Evolutionary conservation across 176 grass and related monocot genomes (phyloP), one percentile per base, ranked within the genome.

Genomic region (Tuctoria greenei): DNA sequence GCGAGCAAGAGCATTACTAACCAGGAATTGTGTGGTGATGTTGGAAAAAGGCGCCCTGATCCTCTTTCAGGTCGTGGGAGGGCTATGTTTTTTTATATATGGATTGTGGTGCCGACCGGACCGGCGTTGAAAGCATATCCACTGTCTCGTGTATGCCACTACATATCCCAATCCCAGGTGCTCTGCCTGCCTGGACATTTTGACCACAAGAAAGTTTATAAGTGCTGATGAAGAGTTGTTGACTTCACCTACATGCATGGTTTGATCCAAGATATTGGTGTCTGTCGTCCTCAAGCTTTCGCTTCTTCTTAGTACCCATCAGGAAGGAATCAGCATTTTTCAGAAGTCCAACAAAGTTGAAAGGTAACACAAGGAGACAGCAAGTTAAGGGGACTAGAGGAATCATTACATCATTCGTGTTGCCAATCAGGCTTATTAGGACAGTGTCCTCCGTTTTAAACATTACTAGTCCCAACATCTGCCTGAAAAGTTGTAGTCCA

Each of bases 401-500:
- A 55, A 11, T 72, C 10, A 23, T 24, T 38, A 56, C 18, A n/a
- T 40, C 15, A 5, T 14, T 23, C 0, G 4, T 56, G 31, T 15
- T 21, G 21, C 2, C n/a, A 58, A 59, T 41, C 13, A 59, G 37
- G n/a, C 45, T 6, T 42, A 20, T 50, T 54, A 21, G 51, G 15
- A 59, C 13, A 38, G 37, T 20, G n/a, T n/a, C 34, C 50, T 13
- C 2, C 17, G 10, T 17, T 9, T 20, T 10, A 5, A 55, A 4
- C 5, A 49, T 10, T 3, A 47, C 0, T 35, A 4, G 2, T 18
- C 1, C n/a, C 28, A 37, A 14, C 49, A 54, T 13, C 6, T 26
- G 54, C 37, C 37, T 60, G 23, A 59, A 69, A 74, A 74, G 71
- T 74, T 43, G 71, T 38, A 43, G 13, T 13, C 35, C 12, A 41